phyloP scores from a whole-genome alignment of 768 basidiomycete genomes.

The Phylloporus rhodoxanthus region DNA sequence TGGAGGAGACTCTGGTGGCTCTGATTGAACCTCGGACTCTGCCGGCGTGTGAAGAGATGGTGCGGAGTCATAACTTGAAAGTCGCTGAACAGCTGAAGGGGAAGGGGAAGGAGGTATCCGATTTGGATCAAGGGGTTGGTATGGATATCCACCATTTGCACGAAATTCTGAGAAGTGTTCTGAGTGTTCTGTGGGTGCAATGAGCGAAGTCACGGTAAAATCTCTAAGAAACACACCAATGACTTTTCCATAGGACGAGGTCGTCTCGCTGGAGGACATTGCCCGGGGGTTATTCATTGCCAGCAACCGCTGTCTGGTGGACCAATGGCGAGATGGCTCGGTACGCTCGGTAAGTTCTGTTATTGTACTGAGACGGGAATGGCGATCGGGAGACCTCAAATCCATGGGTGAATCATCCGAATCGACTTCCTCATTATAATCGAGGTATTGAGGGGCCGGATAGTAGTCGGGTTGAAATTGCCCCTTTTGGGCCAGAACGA shows the following conservation, averaged over 20 bases:
- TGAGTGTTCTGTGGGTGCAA: conserved; percentile 17
- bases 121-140: conserved; percentile 44
- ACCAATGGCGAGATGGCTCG: conserved; percentile 48
- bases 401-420: conserved; percentile 30
- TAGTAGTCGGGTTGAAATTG: conserved; percentile 30
- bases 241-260: conserved; percentile 59
- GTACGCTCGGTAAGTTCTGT: conserved; percentile 63
- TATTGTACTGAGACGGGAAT: conserved; percentile 54
- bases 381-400: conserved; percentile 26
- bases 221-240: conserved; percentile 41
- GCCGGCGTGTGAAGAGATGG: conserved; percentile 49
- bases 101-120: conserved; percentile 61
- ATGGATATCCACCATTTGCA: conserved; percentile 4
- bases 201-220: conserved; percentile 2
- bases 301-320: conserved; percentile 36
- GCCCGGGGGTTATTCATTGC: conserved; percentile 38
- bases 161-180: conserved; percentile 10
- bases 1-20: conserved; percentile 33
- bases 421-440: conserved; percentile 22
- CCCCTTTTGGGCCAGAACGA: conserved; percentile 55
- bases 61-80: conserved; percentile 53
- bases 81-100: conserved; percentile 54
- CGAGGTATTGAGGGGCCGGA: conserved; percentile 19
- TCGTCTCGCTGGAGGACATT: conserved; percentile 29
- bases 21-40: conserved; percentile 29